A percentile compares a stretch with the other conserved stretches of the same genome.
These are phyloP conservation scores for Paramecium sexaurelia DNA, from an alignment of 73 alveolate genomes.

Conservation along the genomic window DNA sequence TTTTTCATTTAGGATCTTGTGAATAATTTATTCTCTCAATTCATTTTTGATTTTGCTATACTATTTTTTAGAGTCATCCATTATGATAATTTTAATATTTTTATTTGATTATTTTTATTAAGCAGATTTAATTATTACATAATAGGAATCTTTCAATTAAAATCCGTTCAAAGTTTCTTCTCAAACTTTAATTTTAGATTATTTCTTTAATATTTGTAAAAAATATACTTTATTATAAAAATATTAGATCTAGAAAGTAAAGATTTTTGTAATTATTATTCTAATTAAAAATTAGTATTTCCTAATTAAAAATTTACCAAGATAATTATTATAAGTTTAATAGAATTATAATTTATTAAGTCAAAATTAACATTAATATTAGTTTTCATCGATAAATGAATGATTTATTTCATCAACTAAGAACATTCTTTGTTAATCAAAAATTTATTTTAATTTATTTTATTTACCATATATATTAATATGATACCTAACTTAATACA, in stretches of 20 bases:
- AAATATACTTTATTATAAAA: not conserved
- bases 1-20: not conserved
- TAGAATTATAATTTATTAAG: not conserved
- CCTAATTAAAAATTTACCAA: not conserved
- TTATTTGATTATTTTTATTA: not conserved
- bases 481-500: too few species aligned
- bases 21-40: not conserved
- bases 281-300: not conserved
- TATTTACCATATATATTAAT: too few species aligned
- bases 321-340: not conserved
- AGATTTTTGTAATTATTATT: not conserved
- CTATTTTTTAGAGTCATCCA: constrained; percentile 12
- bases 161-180: not conserved
- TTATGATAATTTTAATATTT: not conserved
- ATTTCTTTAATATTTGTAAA: not conserved
- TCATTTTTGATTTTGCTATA: constrained; percentile 16
- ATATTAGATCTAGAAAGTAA: not conserved
- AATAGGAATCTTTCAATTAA: not conserved
- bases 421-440: too few species aligned
- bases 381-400: too few species aligned
- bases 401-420: too few species aligned
- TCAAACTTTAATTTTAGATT: not conserved
- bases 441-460: too few species aligned
- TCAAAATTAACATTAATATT: not conserved
- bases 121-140: not conserved